phyloP scores from a whole-genome alignment of 441 rosid genomes.

The Gossypium aridum region DNA sequence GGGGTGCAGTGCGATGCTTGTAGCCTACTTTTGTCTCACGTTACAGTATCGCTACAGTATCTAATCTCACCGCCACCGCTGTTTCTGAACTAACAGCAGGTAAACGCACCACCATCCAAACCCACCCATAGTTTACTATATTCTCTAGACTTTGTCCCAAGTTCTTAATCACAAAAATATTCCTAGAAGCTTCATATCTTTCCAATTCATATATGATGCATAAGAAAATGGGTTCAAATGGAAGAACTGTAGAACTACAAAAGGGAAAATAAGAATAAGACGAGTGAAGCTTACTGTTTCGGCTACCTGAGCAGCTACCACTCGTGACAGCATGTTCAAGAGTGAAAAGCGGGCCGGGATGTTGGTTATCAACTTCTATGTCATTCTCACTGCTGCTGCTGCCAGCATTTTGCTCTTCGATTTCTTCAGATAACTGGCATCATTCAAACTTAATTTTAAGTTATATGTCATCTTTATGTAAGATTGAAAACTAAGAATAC shows the following conservation, averaged over 20 bases:
- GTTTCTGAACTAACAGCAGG: too few relatives aligned
- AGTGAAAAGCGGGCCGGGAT: conserved; percentile 30
- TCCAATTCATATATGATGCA: not conserved
- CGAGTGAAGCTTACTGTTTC: conserved; percentile 20
- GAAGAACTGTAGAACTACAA: not conserved
- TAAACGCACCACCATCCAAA: too few relatives aligned
- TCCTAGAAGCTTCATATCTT: not conserved
- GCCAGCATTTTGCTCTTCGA: conserved; percentile 31
- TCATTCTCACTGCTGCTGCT: conserved; percentile 26
- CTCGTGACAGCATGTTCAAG: conserved; percentile 35
- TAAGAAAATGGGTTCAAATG: conserved; percentile 4
- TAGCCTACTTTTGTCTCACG: too few relatives aligned
- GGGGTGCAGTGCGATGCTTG: too few relatives aligned
- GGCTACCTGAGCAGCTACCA: conserved; percentile 24
- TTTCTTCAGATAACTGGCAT: conserved; percentile 28
- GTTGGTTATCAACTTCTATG: conserved; percentile 27
- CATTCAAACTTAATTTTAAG: not conserved
- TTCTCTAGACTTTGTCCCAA: not conserved
- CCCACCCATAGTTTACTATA: not conserved
- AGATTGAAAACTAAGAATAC: conserved; percentile 4
- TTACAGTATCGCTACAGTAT: too few relatives aligned
- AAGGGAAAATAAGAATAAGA: not conserved
- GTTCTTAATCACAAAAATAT: not conserved
- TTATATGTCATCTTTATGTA: not conserved
- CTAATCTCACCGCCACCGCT: too few relatives aligned